Base-by-base conservation (phyloP, 805 yeast genomes). In the Torulaspora microellipsoides region DNA sequence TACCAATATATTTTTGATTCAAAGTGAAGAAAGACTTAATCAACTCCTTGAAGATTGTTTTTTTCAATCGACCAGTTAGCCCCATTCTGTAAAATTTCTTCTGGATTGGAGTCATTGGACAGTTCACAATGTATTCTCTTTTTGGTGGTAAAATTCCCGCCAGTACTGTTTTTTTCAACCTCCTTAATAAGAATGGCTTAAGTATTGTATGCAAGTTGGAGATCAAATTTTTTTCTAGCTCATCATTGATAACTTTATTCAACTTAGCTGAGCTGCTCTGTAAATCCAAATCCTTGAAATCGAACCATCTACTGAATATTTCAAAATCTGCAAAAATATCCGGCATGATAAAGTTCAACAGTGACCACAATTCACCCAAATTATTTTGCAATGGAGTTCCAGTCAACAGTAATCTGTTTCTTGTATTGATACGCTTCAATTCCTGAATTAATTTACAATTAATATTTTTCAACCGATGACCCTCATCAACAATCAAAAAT, bases 321-420 rank as follows among this genome's bases (percentile, higher is more conserved):
- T 83, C 91, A 47, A 90, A 75, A 63, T 91, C 98, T 34, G 86
- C 86, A 62, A 91, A 91, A 25, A 93, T 85, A 55, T 89, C 96
- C 0, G 99, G 99, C 40, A 91, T 69, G 29, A 93, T 83, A 59
- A 91, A 91, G 60, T 93, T 93, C 42, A 91, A 70, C 45, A 93
- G 68, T 0, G 96, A 84, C 98, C 98, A 91, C 31, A 93, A 67
- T 65, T 93, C 98, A 41, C 83, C 77, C 45, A 91, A 68, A 57
- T 90, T 91, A 61, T 91, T 91, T 62, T 91, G 99, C 40, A 91
- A 69, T 0, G 99, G 98, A 0, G 99, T 91, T n/a, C 99, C 99
- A 0, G 99, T 91, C 11, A 91, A 67, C 23, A 91, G 68, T 36
- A 91, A 68, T 48, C 96, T 70, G 58, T 91, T 91, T 1, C 78